Evolutionary conservation across 352 stramenopile species (phyloP).

Genomic region (Globisporangium paroecandrum): DNA sequence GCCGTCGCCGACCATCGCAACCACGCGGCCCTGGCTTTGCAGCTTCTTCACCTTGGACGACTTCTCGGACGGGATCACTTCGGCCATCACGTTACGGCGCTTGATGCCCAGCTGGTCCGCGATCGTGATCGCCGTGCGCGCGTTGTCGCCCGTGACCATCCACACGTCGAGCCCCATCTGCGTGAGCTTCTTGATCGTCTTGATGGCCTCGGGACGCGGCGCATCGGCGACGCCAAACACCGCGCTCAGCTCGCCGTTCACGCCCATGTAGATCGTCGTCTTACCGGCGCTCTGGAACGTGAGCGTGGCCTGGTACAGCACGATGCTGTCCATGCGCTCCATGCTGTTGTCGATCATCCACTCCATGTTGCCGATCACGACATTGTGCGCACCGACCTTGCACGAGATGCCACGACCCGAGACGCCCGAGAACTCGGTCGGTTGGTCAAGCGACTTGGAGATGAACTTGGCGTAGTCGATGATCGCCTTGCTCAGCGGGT

Average conservation of each 20-base stretch:
- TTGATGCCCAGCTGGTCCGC: constrained; percentile 92
- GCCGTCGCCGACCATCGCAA: constrained; percentile 97
- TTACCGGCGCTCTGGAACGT: constrained; percentile 90
- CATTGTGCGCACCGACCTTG: constrained; percentile 55
- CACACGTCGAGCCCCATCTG: constrained; percentile 93
- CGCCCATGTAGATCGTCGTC: constrained; percentile 94
- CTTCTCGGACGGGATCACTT: constrained; percentile 96
- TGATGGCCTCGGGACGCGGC: constrained; percentile 89
- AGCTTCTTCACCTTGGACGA: constrained; percentile 90
- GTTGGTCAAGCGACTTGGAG: constrained; percentile 66
- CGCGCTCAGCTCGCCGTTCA: constrained; percentile 71
- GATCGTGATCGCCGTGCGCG: constrained; percentile 91
- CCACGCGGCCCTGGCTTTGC: constrained; percentile 81
- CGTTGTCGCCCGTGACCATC: constrained; percentile 99
- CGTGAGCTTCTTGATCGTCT: constrained; percentile 89
- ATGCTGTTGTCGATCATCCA: constrained; percentile 85
- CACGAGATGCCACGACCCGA: constrained; percentile 88
- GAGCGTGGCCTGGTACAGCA: constrained; percentile 65
- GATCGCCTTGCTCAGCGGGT: constrained; percentile 93
- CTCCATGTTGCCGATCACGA: constrained; percentile 92
- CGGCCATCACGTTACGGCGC: constrained; percentile 91
- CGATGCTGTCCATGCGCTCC: constrained; percentile 65
- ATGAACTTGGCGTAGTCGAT: constrained; percentile 90
- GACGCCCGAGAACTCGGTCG: constrained; percentile 75
- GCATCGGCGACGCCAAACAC: constrained; percentile 86